Evolutionary conservation across 2,329 filamentous ascomycete genomes (phyloP).

Genomic region (Cordyceps tenuipes): DNA sequence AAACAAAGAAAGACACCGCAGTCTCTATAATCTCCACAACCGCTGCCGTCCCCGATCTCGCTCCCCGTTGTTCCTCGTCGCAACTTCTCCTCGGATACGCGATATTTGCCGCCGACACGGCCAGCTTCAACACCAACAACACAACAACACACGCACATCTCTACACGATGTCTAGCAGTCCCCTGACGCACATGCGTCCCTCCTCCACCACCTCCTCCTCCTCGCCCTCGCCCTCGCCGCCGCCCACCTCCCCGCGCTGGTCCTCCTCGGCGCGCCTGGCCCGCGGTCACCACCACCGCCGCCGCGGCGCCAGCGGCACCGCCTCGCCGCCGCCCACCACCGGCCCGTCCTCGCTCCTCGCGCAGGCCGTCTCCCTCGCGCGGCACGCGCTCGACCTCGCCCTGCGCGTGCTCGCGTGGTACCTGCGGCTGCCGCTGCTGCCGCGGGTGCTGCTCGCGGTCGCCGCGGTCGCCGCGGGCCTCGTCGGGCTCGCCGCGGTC

Average conservation of each 20-base stretch:
- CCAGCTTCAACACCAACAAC: neutral
- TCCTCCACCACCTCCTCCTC: conserved; percentile 26
- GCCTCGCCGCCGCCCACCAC: neutral
- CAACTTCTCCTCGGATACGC: neutral
- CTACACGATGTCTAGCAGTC: conserved; percentile 32
- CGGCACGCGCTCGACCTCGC: conserved; percentile 13
- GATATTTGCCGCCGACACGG: neutral
- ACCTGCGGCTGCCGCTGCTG: conserved; percentile 40
- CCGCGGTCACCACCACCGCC: conserved; percentile 14
- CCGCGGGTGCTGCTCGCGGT: conserved; percentile 46
- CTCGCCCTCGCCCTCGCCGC: conserved; percentile 20
- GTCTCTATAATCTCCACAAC: neutral
- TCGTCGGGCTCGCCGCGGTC: conserved; percentile 59
- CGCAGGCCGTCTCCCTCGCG: neutral
- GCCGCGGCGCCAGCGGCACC: neutral
- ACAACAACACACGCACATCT: neutral
- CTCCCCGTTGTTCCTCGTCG: neutral
- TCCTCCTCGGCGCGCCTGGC: conserved; percentile 16
- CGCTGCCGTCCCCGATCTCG: neutral
- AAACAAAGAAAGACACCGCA: no score
- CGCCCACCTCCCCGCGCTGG: conserved; percentile 30
- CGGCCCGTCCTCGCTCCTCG: neutral
- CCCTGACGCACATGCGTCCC: conserved; percentile 1
- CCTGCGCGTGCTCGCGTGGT: conserved; percentile 38
- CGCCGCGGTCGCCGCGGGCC: conserved; percentile 42